Evolutionary conservation across 257 asterid species (phyloP), one percentile per base, ranked within the genome.

Genomic region (Vinca minor): DNA sequence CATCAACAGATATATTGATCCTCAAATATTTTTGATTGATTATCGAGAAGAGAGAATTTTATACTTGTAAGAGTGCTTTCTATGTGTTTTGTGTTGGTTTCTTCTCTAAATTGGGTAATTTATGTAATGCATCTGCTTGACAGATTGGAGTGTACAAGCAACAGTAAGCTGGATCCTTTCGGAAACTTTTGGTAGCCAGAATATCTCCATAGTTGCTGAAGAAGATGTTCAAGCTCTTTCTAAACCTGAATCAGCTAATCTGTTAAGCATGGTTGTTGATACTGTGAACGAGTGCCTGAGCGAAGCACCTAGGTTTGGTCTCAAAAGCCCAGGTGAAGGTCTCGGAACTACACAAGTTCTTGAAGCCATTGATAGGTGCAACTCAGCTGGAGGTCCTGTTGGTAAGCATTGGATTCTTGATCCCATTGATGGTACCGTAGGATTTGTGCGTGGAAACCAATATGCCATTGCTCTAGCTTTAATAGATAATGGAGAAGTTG

Each of bases 81-180:
- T n/a, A n/a, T 31, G 53, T 56, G 28, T 45, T 49, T 35, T 62
- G 68, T 21, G 20, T 29, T 50, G 42, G 15, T 39, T 17, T 65
- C 44, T 11, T 41, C 55, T 48, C 35, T 46, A 39, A 15, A 41
- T 39, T 17, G 5, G 58, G 9, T 42, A 29, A 28, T 20, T 32
- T 35, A 14, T 5, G 8, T n/a, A 13, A 21, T 60, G 47, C 41
- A 26, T 67, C 26, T 71, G 63, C 65, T 68, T 70, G 55, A 75
- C 82, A 89, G 95, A 89, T 67, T 86, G 85, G 90, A 83, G 96
- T 39, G 96, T 89, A 63, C 96, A 89, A 84, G 96, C 94, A 64
- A 74, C 80, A 31, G 84, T 88, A 39, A 84, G 94, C 71, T 89
- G 88, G 93, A 57, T 86, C 65, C 80, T 89, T 62, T 73, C 86